Evolutionary conservation across 805 yeast species (phyloP).

Genomic region (Ogataea pini): DNA sequence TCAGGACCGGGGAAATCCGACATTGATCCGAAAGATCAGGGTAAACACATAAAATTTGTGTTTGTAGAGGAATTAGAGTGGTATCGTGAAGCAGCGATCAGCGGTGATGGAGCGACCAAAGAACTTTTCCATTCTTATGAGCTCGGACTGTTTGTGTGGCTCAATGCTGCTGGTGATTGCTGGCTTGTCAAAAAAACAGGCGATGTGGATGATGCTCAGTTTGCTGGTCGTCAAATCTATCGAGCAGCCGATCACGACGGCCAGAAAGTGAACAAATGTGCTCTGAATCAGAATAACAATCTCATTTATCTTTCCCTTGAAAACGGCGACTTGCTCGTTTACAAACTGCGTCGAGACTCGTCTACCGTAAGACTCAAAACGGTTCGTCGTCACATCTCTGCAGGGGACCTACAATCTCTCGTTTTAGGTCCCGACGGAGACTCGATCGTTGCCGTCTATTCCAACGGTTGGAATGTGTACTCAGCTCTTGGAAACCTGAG

Average conservation of each 20-base stretch:
- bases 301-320: conserved; percentile 41
- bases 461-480: conserved; percentile 48
- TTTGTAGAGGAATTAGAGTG: conserved; percentile 35
- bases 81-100: conserved; percentile 23
- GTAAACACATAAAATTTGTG: conserved; percentile 31
- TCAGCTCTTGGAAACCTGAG: conserved; percentile 50
- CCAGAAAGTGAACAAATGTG: conserved; percentile 26
- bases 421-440: conserved; percentile 31
- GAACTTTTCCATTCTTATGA: conserved; percentile 24
- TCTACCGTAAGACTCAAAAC: conserved; percentile 32
- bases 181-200: conserved; percentile 29
- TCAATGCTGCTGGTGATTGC: conserved; percentile 31
- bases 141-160: conserved; percentile 34
- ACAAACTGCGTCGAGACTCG: conserved; percentile 39
- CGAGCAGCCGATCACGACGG: conserved; percentile 11
- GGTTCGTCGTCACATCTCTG: conserved; percentile 39
- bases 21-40: conserved; percentile 24
- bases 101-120: conserved; percentile 11
- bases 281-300: conserved; percentile 44
- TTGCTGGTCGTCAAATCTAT: conserved; percentile 30
- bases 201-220: conserved; percentile 15
- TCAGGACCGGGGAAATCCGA: conserved; percentile 13
- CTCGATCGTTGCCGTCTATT: conserved; percentile 28
- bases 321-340: conserved; percentile 39
- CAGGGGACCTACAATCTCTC: conserved; percentile 33